phyloP scores from a whole-genome alignment of 768 basidiomycete species.

The Lentinula sp. region DNA sequence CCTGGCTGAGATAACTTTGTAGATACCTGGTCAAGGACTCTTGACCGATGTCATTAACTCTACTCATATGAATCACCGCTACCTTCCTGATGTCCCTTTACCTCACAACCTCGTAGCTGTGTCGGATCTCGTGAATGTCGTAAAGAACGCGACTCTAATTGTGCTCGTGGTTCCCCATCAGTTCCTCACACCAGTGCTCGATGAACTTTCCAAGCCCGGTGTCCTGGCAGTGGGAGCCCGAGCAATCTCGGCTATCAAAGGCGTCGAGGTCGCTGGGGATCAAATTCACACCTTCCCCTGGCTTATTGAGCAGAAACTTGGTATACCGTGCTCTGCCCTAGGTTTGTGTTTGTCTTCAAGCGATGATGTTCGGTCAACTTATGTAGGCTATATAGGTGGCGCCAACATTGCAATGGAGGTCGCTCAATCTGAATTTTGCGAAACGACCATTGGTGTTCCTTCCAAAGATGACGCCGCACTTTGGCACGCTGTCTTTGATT shows the following conservation, averaged over 20 bases:
- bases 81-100: slow-evolving; percentile 9
- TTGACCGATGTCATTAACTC: slow-evolving; percentile 9
- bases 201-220: slow-evolving; percentile 8
- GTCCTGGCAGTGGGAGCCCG: slow-evolving; percentile 3
- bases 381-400: neutral
- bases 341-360: neutral
- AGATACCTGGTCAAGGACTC: slow-evolving; percentile 9
- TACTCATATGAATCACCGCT: slow-evolving; percentile 8
- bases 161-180: slow-evolving; percentile 10
- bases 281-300: slow-evolving; percentile 10
- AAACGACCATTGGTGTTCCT: slow-evolving; percentile 11
- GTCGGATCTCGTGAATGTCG: slow-evolving; percentile 5
- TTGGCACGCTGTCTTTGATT: slow-evolving; percentile 13
- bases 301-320: slow-evolving; percentile 10
- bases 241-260: slow-evolving; percentile 12
- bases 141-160: slow-evolving; percentile 9
- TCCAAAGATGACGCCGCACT: slow-evolving; percentile 10
- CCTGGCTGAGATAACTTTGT: neutral
- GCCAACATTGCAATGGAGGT: slow-evolving; percentile 12
- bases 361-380: neutral
- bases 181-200: slow-evolving; percentile 9
- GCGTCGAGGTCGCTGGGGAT: slow-evolving; percentile 8
- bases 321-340: slow-evolving; percentile 9
- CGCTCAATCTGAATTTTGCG: slow-evolving; percentile 10
- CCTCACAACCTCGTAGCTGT: slow-evolving; percentile 11